Percentiles rank a stretch among this genome's conserved stretches.
phyloP scores from a whole-genome alignment of 1,284 basidiomycete genomes.

The Porogramme epimiltina region DNA sequence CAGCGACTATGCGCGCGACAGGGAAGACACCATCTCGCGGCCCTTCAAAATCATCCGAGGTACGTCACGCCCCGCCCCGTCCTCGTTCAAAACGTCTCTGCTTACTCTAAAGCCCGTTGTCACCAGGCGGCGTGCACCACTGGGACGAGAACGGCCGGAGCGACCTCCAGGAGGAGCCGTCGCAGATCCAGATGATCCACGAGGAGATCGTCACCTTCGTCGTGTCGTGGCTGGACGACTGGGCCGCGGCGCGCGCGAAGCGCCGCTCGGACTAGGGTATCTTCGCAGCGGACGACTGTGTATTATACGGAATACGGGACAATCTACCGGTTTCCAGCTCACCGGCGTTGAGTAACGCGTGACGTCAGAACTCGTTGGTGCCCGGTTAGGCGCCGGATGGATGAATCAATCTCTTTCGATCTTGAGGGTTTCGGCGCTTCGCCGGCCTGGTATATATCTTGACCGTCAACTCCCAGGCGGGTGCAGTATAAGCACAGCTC shows the following conservation, averaged over 20 bases:
- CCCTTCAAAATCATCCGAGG: constrained; percentile 92
- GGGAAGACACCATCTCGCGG: constrained; percentile 70
- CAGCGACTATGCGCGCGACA: constrained; percentile 70
- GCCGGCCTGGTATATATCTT: too few relatives aligned
- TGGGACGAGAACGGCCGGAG: constrained; percentile 87
- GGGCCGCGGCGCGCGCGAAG: constrained; percentile 18
- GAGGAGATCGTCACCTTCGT: constrained; percentile 83
- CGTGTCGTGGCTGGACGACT: constrained; percentile 79
- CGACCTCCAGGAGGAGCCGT: constrained; percentile 70
- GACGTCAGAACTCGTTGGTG: background rate
- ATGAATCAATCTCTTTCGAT: too few relatives aligned
- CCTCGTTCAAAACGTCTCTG: background rate
- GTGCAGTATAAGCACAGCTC: too few relatives aligned
- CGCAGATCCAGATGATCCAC: constrained; percentile 82
- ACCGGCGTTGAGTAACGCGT: constrained; percentile 8
- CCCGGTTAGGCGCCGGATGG: background rate
- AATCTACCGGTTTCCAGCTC: too few relatives aligned
- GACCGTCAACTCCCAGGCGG: too few relatives aligned
- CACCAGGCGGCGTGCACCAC: constrained; percentile 82
- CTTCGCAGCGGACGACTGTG: too few relatives aligned
- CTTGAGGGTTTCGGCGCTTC: too few relatives aligned
- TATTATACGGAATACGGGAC: too few relatives aligned
- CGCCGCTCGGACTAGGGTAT: background rate
- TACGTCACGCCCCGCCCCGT: too few relatives aligned
- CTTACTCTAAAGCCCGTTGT: background rate